Percentiles rank a stretch among this genome's conserved stretches.
Conservation (phyloP, 2,329 filamentous ascomycete genomes). For the Neonectria punicea region DNA sequence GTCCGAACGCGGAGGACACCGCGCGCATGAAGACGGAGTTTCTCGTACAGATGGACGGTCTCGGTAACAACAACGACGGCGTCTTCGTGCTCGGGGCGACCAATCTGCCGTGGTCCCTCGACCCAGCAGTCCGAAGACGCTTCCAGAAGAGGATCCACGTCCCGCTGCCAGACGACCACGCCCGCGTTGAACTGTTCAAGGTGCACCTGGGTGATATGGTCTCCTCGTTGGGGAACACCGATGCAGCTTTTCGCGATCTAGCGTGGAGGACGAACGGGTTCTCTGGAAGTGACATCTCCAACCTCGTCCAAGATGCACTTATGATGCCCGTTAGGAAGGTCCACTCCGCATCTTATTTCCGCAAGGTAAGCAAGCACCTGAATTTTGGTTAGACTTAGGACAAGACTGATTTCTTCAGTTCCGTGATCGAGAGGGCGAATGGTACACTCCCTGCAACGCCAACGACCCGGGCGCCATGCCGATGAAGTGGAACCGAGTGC, state of each 20-base stretch:
- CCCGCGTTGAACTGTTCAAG: constrained; percentile 19
- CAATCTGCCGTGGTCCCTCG: constrained; percentile 22
- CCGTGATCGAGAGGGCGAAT: constrained; percentile 19
- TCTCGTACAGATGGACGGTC: constrained; percentile 24
- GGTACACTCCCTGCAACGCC: constrained; percentile 24
- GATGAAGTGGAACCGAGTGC: constrained; percentile 26
- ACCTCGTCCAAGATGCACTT: constrained; percentile 22
- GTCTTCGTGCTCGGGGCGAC: constrained; percentile 25
- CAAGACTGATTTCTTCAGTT: not conserved
- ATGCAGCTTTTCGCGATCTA: not conserved
- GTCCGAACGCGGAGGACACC: constrained; percentile 5
- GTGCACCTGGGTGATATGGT: constrained; percentile 19
- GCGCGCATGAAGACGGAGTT: constrained; percentile 25
- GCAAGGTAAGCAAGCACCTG: constrained; percentile 9
- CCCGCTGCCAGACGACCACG: constrained; percentile 20
- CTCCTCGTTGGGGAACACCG: not conserved
- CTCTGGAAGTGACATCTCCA: constrained; percentile 21
- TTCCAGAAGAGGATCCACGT: constrained; percentile 27
- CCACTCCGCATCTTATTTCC: constrained; percentile 20
- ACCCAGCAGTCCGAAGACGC: constrained; percentile 19
- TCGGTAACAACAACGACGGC: constrained; percentile 17
- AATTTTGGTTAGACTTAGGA: not conserved
- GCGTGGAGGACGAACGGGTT: constrained; percentile 13
- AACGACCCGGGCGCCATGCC: not conserved
- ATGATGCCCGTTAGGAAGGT: constrained; percentile 25